phyloP scores from a whole-genome alignment of 257 asterid genomes.

The Salvia hispanica region DNA sequence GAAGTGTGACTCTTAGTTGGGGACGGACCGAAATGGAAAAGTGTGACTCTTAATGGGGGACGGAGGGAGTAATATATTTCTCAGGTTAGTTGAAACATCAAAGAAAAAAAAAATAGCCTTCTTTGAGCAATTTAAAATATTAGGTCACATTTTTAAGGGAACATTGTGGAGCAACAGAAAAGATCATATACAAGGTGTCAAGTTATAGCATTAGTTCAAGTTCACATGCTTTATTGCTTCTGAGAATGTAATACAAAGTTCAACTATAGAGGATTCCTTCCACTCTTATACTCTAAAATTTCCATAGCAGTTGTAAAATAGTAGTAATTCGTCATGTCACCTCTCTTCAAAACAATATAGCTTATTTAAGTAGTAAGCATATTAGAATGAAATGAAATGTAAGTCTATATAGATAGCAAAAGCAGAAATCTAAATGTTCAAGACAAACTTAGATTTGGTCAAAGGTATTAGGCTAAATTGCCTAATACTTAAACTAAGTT shows the following conservation, averaged over 20 bases:
- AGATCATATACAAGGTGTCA: background rate
- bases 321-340: no score
- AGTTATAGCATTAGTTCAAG: background rate
- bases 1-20: no score
- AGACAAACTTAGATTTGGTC: background rate
- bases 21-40: no score
- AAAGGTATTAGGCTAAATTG: background rate
- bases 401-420: background rate
- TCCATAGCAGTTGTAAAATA: background rate
- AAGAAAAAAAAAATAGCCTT: background rate
- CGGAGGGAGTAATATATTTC: background rate
- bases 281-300: background rate
- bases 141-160: background rate
- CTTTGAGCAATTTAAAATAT: background rate
- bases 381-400: background rate
- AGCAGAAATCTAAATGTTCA: no score
- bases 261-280: background rate
- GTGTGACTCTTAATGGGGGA: no score
- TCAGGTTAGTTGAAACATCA: background rate
- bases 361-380: background rate
- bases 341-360: constrained; percentile 1
- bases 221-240: background rate
- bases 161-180: background rate
- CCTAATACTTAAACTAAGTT: background rate
- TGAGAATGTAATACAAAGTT: background rate